phyloP scores from a whole-genome alignment of 1,284 basidiomycete species.

The Amylostereum chailletii region DNA sequence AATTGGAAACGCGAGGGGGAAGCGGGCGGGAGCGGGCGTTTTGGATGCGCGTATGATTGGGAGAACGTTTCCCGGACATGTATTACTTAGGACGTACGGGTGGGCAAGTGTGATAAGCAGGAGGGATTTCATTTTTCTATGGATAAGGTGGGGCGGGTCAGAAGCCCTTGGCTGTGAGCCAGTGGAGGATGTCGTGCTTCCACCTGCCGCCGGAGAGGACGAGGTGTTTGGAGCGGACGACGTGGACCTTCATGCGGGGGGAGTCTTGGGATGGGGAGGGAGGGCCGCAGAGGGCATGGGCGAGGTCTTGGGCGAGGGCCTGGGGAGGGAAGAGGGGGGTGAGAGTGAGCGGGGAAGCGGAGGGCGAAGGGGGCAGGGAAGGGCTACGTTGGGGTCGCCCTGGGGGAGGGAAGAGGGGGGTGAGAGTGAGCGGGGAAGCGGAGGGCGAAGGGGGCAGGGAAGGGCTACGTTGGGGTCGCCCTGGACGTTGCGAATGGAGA shows the following conservation, averaged over 20 bases:
- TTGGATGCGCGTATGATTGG: no score
- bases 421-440: constrained; percentile 3
- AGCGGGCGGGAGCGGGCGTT: no score
- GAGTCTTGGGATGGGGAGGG: no score
- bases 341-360: constrained; percentile 2
- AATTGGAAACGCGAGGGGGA: no score
- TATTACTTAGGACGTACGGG: no score
- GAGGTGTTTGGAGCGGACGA: constrained; percentile 40
- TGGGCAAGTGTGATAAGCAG: no score
- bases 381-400: constrained; percentile 30
- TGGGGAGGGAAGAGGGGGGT: constrained; percentile 16
- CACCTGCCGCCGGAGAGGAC: constrained; percentile 48
- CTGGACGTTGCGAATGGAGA: constrained; percentile 38
- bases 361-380: constrained; percentile 7
- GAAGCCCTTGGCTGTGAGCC: constrained; percentile 53
- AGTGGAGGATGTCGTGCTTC: constrained; percentile 48
- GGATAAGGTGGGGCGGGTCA: constrained; percentile 18
- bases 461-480: constrained; percentile 32
- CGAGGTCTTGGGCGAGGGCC: constrained; percentile 46
- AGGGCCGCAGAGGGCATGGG: constrained; percentile 33
- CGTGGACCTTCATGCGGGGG: constrained; percentile 33
- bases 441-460: constrained; percentile 7
- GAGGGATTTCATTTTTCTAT: not conserved
- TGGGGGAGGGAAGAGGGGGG: constrained; percentile 1
- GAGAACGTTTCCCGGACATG: no score